Evolutionary conservation across 768 basidiomycete genomes (phyloP).

Genomic region (Tricholoma bakamatsutake): DNA sequence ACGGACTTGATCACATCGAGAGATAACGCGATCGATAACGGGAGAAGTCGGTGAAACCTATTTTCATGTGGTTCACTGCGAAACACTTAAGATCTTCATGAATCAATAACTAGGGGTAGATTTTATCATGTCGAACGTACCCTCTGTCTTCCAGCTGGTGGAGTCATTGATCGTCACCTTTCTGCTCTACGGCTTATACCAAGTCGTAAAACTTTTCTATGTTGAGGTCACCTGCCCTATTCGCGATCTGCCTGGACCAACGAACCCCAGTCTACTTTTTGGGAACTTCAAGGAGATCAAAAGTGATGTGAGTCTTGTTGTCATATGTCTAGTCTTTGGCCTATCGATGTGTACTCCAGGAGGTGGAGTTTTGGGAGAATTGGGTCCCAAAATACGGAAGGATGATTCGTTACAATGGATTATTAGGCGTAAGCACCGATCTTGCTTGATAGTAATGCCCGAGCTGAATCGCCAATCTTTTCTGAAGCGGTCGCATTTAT

Average conservation of each 20-base stretch:
- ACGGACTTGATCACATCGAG: too few relatives aligned
- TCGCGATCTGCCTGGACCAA: slow-evolving; percentile 46
- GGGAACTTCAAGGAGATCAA: slow-evolving; percentile 43
- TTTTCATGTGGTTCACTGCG: too few relatives aligned
- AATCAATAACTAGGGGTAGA: too few relatives aligned
- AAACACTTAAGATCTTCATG: too few relatives aligned
- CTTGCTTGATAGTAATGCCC: background rate
- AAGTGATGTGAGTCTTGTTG: slow-evolving; percentile 27
- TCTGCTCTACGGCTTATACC: slow-evolving; percentile 26
- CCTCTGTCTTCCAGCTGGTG: too few relatives aligned
- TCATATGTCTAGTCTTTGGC: background rate
- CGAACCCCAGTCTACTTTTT: slow-evolving; percentile 35
- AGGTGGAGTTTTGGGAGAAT: slow-evolving; percentile 16
- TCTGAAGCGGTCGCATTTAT: slow-evolving; percentile 39
- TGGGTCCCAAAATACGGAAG: slow-evolving; percentile 13
- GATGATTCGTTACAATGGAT: slow-evolving; percentile 10
- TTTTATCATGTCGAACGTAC: too few relatives aligned
- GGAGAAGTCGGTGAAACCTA: too few relatives aligned
- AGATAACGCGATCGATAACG: too few relatives aligned
- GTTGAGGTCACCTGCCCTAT: slow-evolving; percentile 34
- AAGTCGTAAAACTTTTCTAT: slow-evolving; percentile 29
- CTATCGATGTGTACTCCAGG: slow-evolving; percentile 19
- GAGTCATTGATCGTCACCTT: too few relatives aligned
- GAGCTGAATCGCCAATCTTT: background rate
- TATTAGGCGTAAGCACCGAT: slow-evolving; percentile 33